Base-by-base conservation (phyloP, 2,329 filamentous ascomycete species). In the Pseudogymnoascus sp. region DNA sequence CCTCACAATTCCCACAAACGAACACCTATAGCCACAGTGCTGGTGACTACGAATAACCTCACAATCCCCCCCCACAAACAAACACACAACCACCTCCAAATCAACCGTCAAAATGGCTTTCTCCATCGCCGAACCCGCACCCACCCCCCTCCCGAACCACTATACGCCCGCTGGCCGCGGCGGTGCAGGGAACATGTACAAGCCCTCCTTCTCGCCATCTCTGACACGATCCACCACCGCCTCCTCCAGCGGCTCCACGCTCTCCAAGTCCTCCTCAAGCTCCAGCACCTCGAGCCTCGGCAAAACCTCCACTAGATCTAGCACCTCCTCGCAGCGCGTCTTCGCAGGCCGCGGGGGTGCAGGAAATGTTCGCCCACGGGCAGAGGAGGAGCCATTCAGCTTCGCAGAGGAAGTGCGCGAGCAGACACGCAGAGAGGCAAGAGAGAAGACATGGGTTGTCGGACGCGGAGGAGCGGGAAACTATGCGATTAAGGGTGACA, bases 381-480 rank as follows among this genome's bases (percentile, higher is more conserved):
- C 65, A 8, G 70, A 73, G 61, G 68, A 66, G 21, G 64, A 71
- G 11, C 66, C 70, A 14, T 73, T 73, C 66, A 70, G 69, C 16
- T 73, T 73, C 63, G 71, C 73, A 40, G 72, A 73, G 33, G 72
- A 73, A 47, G 66, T 73, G 11, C 67, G 68, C 8, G 67, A 69
- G 8, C 69, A 72, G 62, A 62, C 62, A 18, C 70, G 69, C 23
- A 67, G 71, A 21, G 71, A 72, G 35, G 59, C 64, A 50, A 70
- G 65, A 65, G 65, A 68, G 61, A 68, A 66, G 61, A 60, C 66
- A 5, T 72, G 64, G 63, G 70, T 72, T 59, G 68, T 73, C 3
- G 72, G 72, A 4, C 65, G 71, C 11, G 72, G 72, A 10, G 72
- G 72, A 23, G 72, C 71, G 3, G 70, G 70, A 4, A 73, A 73